Evolutionary conservation across 257 asterid species (phyloP), one percentile per base, ranked within the genome.

Genomic region (Solanum gracilifrons): DNA sequence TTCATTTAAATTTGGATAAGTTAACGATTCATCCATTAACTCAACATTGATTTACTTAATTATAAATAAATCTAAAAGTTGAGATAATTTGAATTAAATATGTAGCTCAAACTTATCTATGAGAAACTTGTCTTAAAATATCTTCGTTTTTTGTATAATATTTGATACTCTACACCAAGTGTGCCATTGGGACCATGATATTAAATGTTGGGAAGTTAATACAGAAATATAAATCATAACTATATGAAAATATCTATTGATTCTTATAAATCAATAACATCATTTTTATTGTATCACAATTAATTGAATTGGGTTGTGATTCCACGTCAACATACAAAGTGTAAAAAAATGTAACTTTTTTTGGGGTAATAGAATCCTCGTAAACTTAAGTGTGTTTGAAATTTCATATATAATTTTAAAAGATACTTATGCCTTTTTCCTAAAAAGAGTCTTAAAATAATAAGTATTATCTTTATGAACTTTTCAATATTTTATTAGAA

Each of bases 271-370:
- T 73, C 80, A 32, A 18, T 2, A 39, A 72, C 46, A 72, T 33
- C 8, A 18, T 72, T 20, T 72, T 18, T 33, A 7, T 71, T 7
- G n/a, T 31, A 71, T 55, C 25, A 6, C 2, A 55, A 55, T 3
- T 55, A 55, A 20, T 55, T 55, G 11, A 20, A 20, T 55, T 20
- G 64, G 9, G 0, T 18, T 20, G 25, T 55, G 0, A 11, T 20
- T 1, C 11, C 1, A 1, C n/a, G 64, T 55, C 23, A 55, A 8
- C 10, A 20, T 18, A 55, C 10, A 55, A 55, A 20, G 25, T 7
- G 66, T 21, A 55, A 55, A 55, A 20, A 7, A 1, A 55, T 20
- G 0, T 3, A 7, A 2, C 0, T 0, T 16, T 51, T 55, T 55
- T 20, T 20, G 12, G 25, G 1, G 12, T 55, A 55, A 20, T 55